phyloP scores from a whole-genome alignment of 495 filamentous ascomycete species.

The Neurospora intermedia region DNA sequence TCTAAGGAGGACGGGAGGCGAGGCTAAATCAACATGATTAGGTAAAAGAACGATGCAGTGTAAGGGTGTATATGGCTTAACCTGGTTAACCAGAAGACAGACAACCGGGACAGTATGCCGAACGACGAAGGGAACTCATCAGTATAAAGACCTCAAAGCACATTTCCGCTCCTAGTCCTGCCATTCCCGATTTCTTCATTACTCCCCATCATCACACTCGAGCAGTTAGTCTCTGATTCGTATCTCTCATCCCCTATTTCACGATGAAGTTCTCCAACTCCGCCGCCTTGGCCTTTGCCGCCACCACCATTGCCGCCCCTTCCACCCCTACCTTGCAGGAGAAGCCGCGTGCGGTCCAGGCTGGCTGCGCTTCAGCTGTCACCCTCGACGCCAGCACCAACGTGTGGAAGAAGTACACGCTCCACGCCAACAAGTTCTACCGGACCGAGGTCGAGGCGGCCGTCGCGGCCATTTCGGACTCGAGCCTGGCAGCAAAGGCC shows the following conservation, averaged over 20 bases:
- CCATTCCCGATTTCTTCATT: background rate
- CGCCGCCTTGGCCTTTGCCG: slow-evolving; percentile 30
- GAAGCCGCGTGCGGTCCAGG: slow-evolving; percentile 20
- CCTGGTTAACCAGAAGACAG: background rate
- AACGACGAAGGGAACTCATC: slow-evolving; percentile 4
- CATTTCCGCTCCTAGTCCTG: slow-evolving; percentile 5
- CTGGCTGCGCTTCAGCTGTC: slow-evolving; percentile 38
- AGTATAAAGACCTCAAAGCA: slow-evolving; percentile 25
- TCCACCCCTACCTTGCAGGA: slow-evolving; percentile 18
- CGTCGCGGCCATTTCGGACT: slow-evolving; percentile 29
- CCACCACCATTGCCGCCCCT: slow-evolving; percentile 32
- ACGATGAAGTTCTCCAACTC: slow-evolving; percentile 37
- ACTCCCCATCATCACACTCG: slow-evolving; percentile 1
- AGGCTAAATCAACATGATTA: background rate
- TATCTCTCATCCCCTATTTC: slow-evolving; percentile 6
- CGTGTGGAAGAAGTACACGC: slow-evolving; percentile 40
- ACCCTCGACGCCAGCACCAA: slow-evolving; percentile 42
- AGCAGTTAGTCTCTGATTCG: slow-evolving; percentile 7
- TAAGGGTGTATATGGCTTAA: background rate
- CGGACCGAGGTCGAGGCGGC: slow-evolving; percentile 41
- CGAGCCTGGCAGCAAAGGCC: slow-evolving; percentile 30
- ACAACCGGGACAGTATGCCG: background rate
- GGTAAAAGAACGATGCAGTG: background rate
- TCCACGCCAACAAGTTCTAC: slow-evolving; percentile 49
- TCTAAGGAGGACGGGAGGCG: background rate